These are phyloP conservation scores for Dorcoceras hygrometricum DNA, from an alignment of 257 asterid species.

Conservation along the genomic window DNA sequence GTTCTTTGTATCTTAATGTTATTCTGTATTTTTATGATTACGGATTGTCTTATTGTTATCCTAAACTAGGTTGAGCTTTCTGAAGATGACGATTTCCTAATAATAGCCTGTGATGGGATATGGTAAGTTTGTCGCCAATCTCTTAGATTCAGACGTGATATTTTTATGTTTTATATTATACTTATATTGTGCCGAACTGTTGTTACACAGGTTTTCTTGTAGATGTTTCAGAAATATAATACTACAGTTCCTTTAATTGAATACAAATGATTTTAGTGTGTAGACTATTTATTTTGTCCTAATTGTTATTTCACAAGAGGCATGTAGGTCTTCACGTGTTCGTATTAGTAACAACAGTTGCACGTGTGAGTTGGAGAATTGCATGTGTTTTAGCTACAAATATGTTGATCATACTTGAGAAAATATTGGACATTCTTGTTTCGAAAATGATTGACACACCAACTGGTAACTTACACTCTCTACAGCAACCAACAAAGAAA, in stretches of 20 bases:
- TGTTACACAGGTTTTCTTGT: neutral
- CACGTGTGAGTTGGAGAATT: neutral
- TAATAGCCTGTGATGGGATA: slow-evolving; percentile 97
- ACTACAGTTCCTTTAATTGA: slow-evolving; percentile 2
- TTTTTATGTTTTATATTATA: slow-evolving; percentile 12
- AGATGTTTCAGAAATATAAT: neutral
- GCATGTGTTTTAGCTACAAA: neutral
- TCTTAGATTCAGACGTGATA: neutral
- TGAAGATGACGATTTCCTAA: slow-evolving; percentile 81
- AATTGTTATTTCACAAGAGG: neutral
- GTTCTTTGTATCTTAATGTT: slow-evolving; percentile 8
- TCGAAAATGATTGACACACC: neutral
- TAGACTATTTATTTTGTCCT: neutral
- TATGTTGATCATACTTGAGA: slow-evolving; percentile 4
- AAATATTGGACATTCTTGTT: slow-evolving; percentile 3
- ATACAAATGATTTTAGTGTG: slow-evolving; percentile 6
- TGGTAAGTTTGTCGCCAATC: slow-evolving; percentile 50
- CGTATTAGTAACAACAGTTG: neutral
- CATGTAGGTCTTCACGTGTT: slow-evolving; percentile 9
- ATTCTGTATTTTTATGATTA: slow-evolving; percentile 19
- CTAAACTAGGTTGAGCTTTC: slow-evolving; percentile 65
- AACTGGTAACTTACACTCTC: too few relatives aligned
- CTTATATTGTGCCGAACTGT: slow-evolving; percentile 14
- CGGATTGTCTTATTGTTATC: slow-evolving; percentile 21
- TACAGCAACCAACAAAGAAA: neutral